phyloP scores from a whole-genome alignment of 1,284 basidiomycete species.

The Exsudoporus floridanus region DNA sequence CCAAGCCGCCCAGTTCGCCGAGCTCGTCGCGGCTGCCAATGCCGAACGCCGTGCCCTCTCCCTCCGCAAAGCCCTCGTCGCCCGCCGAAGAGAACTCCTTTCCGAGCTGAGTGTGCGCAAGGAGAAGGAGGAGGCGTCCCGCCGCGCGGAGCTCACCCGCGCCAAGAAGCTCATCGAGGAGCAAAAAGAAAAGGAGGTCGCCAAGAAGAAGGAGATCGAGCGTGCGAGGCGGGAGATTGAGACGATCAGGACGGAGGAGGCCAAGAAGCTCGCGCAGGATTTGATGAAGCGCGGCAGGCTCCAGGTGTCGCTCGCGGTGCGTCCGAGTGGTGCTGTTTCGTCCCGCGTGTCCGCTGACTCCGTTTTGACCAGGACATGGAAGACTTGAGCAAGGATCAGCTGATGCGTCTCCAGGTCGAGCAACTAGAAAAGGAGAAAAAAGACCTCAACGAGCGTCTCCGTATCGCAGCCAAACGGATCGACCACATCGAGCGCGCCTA shows the following conservation, averaged over 20 bases:
- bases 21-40: constrained; percentile 59
- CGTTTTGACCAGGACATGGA: constrained; percentile 63
- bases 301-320: constrained; percentile 80
- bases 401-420: constrained; percentile 91
- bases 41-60: constrained; percentile 76
- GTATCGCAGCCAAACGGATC: constrained; percentile 86
- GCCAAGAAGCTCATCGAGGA: constrained; percentile 76
- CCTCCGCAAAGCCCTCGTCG: constrained; percentile 79
- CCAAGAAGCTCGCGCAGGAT: constrained; percentile 86
- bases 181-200: constrained; percentile 66
- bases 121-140: constrained; percentile 87
- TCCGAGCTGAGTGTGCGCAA: constrained; percentile 84
- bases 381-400: constrained; percentile 81
- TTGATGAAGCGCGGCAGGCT: constrained; percentile 84
- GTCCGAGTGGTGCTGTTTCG: constrained; percentile 26
- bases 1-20: constrained; percentile 51
- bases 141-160: constrained; percentile 71
- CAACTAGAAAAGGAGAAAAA: constrained; percentile 98
- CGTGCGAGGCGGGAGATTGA: constrained; percentile 84
- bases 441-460: constrained; percentile 81
- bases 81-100: constrained; percentile 84
- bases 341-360: constrained; percentile 4
- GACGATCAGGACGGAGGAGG: constrained; percentile 79
- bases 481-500: constrained; percentile 96
- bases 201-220: constrained; percentile 74